These are phyloP conservation scores for Tylopilus vinaceipallidus DNA, from an alignment of 768 basidiomycete genomes.

Conservation along the genomic window DNA sequence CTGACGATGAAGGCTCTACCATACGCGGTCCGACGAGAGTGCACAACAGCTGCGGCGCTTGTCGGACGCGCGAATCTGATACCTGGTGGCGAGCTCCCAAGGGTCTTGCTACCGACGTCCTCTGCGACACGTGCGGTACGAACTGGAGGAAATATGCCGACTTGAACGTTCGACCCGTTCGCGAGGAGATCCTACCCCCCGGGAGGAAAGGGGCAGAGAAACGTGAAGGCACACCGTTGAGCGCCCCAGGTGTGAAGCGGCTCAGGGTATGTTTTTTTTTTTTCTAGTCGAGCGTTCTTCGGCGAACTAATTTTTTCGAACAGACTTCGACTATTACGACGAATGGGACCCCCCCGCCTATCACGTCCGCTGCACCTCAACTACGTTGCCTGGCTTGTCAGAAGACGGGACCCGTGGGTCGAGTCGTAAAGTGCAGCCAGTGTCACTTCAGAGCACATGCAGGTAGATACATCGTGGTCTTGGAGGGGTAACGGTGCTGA, in stretches of 20 bases:
- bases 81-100: slow-evolving; percentile 94
- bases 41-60: slow-evolving; percentile 73
- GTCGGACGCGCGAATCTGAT: slow-evolving; percentile 74
- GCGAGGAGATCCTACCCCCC: slow-evolving; percentile 59
- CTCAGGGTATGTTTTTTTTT: slow-evolving; percentile 48
- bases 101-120: slow-evolving; percentile 69
- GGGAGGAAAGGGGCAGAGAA: slow-evolving; percentile 46
- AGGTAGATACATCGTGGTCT: slow-evolving; percentile 39
- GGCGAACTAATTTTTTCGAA: background rate
- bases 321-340: slow-evolving; percentile 42
- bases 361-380: slow-evolving; percentile 51
- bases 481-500: slow-evolving; percentile 2
- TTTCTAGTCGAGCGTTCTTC: background rate
- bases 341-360: slow-evolving; percentile 61
- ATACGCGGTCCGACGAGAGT: slow-evolving; percentile 54
- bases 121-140: slow-evolving; percentile 84
- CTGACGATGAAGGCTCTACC: slow-evolving; percentile 79
- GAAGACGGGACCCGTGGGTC: slow-evolving; percentile 70
- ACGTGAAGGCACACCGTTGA: slow-evolving; percentile 59
- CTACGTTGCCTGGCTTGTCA: slow-evolving; percentile 74
- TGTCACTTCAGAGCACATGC: slow-evolving; percentile 81
- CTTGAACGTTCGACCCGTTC: slow-evolving; percentile 67
- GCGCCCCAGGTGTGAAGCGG: slow-evolving; percentile 56
- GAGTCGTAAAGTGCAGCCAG: slow-evolving; percentile 77
- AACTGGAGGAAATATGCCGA: slow-evolving; percentile 95